Evolutionary conservation across 2,329 filamentous ascomycete genomes (phyloP).

Genomic region (Corynespora cassiicola): DNA sequence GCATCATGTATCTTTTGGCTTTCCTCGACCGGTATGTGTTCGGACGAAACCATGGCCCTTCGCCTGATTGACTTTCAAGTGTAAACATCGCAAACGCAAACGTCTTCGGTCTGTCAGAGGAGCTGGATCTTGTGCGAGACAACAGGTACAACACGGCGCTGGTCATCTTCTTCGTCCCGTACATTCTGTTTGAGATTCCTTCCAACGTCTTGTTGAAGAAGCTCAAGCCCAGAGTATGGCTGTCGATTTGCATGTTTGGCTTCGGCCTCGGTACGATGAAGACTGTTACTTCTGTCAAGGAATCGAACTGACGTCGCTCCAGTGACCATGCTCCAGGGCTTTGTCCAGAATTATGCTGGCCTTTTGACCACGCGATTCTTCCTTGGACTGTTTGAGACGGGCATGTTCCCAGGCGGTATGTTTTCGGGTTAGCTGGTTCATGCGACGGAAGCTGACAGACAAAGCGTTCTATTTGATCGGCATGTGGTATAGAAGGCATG

Average conservation of each 20-base stretch:
- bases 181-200: constrained; percentile 61
- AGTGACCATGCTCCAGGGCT: constrained; percentile 75
- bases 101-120: constrained; percentile 55
- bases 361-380: constrained; percentile 82
- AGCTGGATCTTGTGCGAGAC: constrained; percentile 50
- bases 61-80: constrained; percentile 19
- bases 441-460: constrained; percentile 7
- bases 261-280: constrained; percentile 72
- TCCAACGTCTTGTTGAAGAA: constrained; percentile 60
- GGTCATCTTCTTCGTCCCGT: constrained; percentile 62
- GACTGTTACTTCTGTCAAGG: background rate
- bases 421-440: too few species aligned
- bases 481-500: constrained; percentile 88
- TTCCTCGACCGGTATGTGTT: constrained; percentile 52
- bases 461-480: constrained; percentile 71
- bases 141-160: constrained; percentile 59
- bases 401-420: constrained; percentile 63
- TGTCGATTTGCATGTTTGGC: constrained; percentile 81
- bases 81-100: constrained; percentile 63
- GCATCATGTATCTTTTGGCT: constrained; percentile 58
- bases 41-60: too few species aligned
- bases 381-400: constrained; percentile 66
- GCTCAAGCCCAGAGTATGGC: constrained; percentile 60
- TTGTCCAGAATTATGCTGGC: constrained; percentile 78
- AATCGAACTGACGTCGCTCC: background rate